phyloP scores from a whole-genome alignment of 1,284 basidiomycete species.

The Puccinia triticina region DNA sequence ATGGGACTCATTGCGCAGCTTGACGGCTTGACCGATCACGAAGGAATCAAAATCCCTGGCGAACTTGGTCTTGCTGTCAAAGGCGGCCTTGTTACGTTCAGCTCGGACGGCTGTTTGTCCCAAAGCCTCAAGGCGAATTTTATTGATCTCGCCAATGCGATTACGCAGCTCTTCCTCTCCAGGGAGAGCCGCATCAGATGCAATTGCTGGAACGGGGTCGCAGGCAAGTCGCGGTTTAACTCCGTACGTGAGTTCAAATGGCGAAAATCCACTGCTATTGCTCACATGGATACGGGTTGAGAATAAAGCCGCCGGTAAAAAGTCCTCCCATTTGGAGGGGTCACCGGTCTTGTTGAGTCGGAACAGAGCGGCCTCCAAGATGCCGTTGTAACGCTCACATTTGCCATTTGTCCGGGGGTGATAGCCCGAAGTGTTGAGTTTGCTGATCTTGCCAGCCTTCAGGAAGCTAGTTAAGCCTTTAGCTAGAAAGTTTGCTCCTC shows the following conservation, averaged over 20 bases:
- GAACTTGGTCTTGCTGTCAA: background rate
- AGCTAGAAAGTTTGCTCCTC: background rate
- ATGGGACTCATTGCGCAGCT: too few relatives aligned
- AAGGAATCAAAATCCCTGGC: background rate
- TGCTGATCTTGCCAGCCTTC: background rate
- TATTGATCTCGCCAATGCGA: background rate
- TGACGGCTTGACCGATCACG: background rate
- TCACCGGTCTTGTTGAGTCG: background rate
- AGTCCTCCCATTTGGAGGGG: too few relatives aligned
- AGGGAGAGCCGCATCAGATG: background rate
- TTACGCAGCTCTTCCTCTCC: background rate
- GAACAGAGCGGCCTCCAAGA: conserved; percentile 12
- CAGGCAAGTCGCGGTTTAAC: background rate
- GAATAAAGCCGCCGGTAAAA: background rate
- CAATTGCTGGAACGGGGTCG: background rate
- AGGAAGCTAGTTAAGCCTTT: background rate
- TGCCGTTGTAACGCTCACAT: conserved; percentile 25
- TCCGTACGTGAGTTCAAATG: background rate
- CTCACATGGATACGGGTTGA: background rate
- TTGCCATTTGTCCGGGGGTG: background rate
- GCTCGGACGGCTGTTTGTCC: too few relatives aligned
- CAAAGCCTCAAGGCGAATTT: background rate
- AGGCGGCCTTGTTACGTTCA: too few relatives aligned
- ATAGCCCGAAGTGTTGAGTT: conserved; percentile 15
- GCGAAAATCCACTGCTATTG: background rate